Evolutionary conservation across 306 rosid species (phyloP).

Genomic region (Sphenostylis stenocarpa): DNA sequence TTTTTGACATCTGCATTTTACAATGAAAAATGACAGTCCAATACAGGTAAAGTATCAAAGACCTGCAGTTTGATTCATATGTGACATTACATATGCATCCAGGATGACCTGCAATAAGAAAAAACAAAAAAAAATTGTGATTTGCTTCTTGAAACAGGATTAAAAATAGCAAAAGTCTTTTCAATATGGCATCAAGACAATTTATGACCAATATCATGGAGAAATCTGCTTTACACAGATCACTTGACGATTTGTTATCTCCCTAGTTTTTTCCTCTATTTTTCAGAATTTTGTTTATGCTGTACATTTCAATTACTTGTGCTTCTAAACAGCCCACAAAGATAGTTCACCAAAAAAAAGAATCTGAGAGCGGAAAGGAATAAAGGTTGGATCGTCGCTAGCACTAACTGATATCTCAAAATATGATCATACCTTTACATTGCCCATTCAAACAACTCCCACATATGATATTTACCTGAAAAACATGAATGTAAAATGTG

Average conservation of each 20-base stretch:
- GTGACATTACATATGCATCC: conserved; percentile 91
- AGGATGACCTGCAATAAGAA: conserved; percentile 58
- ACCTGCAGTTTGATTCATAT: conserved; percentile 85
- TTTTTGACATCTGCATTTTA: conserved; percentile 1
- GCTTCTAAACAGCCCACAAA: conserved; percentile 20
- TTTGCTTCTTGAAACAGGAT: conserved; percentile 22
- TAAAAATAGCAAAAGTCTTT: not conserved
- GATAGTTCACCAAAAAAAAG: not conserved
- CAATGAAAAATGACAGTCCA: conserved; percentile 14
- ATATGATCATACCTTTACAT: conserved; percentile 67
- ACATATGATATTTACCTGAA: conserved; percentile 84
- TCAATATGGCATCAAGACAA: conserved; percentile 17
- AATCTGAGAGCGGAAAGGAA: not conserved
- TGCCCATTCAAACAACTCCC: conserved; percentile 77
- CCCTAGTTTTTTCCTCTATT: not conserved
- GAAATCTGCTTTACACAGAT: conserved; percentile 1
- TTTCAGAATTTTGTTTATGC: conserved; percentile 16
- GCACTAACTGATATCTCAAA: conserved; percentile 14
- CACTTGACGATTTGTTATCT: conserved; percentile 11
- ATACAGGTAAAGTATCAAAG: conserved; percentile 27
- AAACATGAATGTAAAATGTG: conserved; percentile 34
- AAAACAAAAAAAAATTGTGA: conserved; percentile 16
- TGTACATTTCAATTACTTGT: conserved; percentile 15
- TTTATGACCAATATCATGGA: conserved; percentile 5
- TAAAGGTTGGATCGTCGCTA: not conserved